A percentile compares a stretch with the other conserved stretches of the same genome.
phyloP scores from a whole-genome alignment of 106 monocot species.

The Acanthochlamys bracteata region DNA sequence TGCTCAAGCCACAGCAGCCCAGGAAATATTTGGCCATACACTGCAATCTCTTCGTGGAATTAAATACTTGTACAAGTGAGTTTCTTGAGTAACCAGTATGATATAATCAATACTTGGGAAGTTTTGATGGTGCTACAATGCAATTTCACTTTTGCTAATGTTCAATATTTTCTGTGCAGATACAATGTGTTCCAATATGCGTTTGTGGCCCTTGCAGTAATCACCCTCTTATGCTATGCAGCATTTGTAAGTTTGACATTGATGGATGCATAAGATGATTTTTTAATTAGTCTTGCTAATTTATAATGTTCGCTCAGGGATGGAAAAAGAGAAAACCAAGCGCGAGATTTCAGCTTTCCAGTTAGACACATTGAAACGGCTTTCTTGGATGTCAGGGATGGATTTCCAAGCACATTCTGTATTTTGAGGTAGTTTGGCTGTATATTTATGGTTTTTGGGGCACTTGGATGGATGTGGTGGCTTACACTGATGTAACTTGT shows the following conservation, averaged over 20 bases:
- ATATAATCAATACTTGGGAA: neutral
- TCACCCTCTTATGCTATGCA: conserved; percentile 72
- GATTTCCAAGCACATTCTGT: neutral
- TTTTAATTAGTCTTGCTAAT: neutral
- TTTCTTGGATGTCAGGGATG: neutral
- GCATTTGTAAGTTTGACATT: conserved; percentile 51
- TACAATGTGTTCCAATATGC: conserved; percentile 92
- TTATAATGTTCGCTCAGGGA: conserved; percentile 38
- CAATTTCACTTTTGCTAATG: neutral
- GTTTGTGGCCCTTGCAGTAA: conserved; percentile 58
- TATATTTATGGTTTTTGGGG: neutral
- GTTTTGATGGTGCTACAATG: too few species aligned
- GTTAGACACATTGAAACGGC: conserved; percentile 11
- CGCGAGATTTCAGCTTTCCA: conserved; percentile 68
- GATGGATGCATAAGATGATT: neutral
- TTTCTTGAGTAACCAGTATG: neutral
- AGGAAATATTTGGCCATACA: conserved; percentile 98
- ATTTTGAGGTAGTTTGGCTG: neutral
- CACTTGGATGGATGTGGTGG: neutral
- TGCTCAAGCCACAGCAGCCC: conserved; percentile 95
- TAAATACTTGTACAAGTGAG: conserved; percentile 98
- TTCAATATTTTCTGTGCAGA: conserved; percentile 29
- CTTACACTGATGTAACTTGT: neutral
- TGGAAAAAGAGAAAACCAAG: conserved; percentile 82
- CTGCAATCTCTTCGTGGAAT: conserved; percentile 90